phyloP scores from a whole-genome alignment of 495 filamentous ascomycete genomes.

The Neurospora sublineolata region DNA sequence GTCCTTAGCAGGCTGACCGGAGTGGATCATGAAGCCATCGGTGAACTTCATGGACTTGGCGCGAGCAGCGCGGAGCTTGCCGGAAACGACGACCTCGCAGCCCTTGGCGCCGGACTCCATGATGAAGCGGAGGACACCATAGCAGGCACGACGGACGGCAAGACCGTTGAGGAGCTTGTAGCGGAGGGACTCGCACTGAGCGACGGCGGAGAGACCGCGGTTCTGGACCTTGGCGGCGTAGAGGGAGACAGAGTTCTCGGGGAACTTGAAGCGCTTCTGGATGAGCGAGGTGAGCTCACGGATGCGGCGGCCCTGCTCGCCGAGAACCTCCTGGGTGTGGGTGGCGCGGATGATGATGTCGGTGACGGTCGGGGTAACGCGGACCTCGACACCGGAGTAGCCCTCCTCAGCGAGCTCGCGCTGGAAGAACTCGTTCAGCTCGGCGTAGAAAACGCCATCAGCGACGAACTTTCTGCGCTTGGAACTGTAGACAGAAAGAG shows the following conservation, averaged over 20 bases:
- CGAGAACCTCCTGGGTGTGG: constrained; percentile 99
- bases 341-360: constrained; percentile 99
- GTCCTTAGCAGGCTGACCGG: constrained; percentile 96
- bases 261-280: constrained; percentile 99
- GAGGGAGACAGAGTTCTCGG: constrained; percentile 98
- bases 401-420: constrained; percentile 99
- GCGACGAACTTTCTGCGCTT: constrained; percentile 99
- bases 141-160: constrained; percentile 93
- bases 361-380: constrained; percentile 98
- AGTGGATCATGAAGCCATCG: constrained; percentile 99
- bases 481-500: constrained; percentile 44
- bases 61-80: constrained; percentile 95
- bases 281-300: constrained; percentile 99
- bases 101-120: constrained; percentile 99
- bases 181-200: constrained; percentile 98
- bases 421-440: constrained; percentile 99
- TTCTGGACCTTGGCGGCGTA: constrained; percentile 99
- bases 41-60: constrained; percentile 99
- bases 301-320: constrained; percentile 98
- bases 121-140: constrained; percentile 98
- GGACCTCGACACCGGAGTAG: constrained; percentile 98
- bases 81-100: constrained; percentile 97
- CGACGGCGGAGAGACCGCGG: constrained; percentile 97
- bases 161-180: constrained; percentile 99
- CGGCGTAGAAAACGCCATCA: constrained; percentile 99